A percentile compares a stretch with the other conserved stretches of the same genome.
These are phyloP conservation scores for Rutidosis leptorrhynchoides DNA, from an alignment of 129 eudicot species.

Conservation along the genomic window DNA sequence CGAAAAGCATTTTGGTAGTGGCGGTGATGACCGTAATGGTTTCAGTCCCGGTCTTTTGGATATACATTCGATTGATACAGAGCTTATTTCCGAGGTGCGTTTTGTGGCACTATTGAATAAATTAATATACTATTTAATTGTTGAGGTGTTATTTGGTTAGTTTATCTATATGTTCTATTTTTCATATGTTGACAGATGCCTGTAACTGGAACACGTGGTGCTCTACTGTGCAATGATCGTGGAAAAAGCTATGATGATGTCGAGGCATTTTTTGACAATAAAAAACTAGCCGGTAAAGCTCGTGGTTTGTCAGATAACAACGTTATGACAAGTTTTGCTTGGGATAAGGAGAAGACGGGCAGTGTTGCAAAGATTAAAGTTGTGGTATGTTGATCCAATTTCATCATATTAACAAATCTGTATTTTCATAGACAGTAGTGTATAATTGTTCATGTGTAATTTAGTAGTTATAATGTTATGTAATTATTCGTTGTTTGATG, in stretches of 20 bases:
- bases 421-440: not conserved
- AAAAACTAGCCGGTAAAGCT: constrained; percentile 58
- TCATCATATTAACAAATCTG: not conserved
- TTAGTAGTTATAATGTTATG: not conserved
- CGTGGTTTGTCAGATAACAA: constrained; percentile 71
- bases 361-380: too few species aligned
- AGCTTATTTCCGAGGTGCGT: constrained; percentile 86
- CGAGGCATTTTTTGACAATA: constrained; percentile 52
- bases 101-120: constrained; percentile 10
- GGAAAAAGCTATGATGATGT: constrained; percentile 82
- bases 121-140: not conserved
- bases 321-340: constrained; percentile 52
- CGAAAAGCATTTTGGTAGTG: too few species aligned
- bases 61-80: constrained; percentile 83
- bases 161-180: not conserved
- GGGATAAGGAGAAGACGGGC: constrained; percentile 86
- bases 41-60: too few species aligned
- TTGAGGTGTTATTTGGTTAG: not conserved
- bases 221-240: constrained; percentile 47
- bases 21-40: too few species aligned
- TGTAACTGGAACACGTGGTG: constrained; percentile 45
- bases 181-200: constrained; percentile 47
- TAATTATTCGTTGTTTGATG: constrained; percentile 9
- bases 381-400: constrained; percentile 26
- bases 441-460: not conserved